Evolutionary conservation across 352 stramenopile genomes (phyloP).

Genomic region (Phytophthora tentaculata): DNA sequence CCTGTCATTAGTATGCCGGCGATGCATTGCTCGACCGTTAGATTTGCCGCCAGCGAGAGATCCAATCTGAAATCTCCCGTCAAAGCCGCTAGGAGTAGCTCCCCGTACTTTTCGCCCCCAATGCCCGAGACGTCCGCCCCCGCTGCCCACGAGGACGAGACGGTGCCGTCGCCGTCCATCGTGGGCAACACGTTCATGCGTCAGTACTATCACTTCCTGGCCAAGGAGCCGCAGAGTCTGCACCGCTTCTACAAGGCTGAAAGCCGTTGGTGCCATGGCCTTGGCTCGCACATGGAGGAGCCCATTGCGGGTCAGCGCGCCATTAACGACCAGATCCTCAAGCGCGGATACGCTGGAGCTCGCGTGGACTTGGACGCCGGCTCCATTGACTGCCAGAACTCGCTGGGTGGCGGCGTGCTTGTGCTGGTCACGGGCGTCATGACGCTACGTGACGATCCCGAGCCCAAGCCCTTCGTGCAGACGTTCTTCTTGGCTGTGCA

Average conservation of each 20-base stretch:
- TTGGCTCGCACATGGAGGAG: constrained; percentile 84
- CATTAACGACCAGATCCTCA: constrained; percentile 88
- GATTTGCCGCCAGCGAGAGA: constrained; percentile 23
- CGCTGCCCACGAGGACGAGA: constrained; percentile 40
- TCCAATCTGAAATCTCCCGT: constrained; percentile 43
- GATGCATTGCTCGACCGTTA: not conserved
- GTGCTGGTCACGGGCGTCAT: constrained; percentile 90
- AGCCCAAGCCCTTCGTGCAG: constrained; percentile 85
- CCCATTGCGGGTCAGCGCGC: constrained; percentile 74
- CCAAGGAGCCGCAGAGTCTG: constrained; percentile 82
- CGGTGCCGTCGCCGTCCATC: constrained; percentile 57
- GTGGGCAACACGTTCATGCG: constrained; percentile 90
- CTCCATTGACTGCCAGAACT: constrained; percentile 88
- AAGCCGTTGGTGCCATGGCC: constrained; percentile 80
- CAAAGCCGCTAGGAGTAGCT: not conserved
- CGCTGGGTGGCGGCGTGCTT: constrained; percentile 71
- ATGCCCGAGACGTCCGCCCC: constrained; percentile 59
- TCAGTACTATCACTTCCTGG: constrained; percentile 91
- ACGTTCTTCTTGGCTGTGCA: constrained; percentile 90
- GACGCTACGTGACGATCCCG: constrained; percentile 60
- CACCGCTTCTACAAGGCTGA: constrained; percentile 92
- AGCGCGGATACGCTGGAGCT: constrained; percentile 75
- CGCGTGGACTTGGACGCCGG: constrained; percentile 82
- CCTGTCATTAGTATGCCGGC: not conserved
- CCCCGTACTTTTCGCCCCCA: not conserved